A percentile compares a stretch with the other conserved stretches of the same genome.
Evolutionary conservation across 352 stramenopile genomes (phyloP).

Genomic region (Phytopythium chamaehyphon): DNA sequence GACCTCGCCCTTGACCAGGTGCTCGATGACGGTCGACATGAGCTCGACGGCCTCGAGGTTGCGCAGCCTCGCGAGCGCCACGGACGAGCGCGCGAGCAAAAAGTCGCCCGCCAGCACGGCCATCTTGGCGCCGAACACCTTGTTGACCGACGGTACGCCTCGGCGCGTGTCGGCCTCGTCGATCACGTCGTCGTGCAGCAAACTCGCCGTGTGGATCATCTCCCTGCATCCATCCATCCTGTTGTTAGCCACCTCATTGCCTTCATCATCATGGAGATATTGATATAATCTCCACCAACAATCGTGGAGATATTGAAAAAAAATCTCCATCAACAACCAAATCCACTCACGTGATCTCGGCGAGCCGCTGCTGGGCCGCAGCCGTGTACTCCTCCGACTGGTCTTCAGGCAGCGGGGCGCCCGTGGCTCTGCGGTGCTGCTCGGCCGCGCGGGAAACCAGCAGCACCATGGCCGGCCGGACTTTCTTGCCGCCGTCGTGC

Average conservation of each 20-base stretch:
- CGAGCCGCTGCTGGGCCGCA: slow-evolving; percentile 70
- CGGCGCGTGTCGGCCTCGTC: slow-evolving; percentile 96
- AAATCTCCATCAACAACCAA: no score
- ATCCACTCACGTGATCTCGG: slow-evolving; percentile 76
- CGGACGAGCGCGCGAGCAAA: slow-evolving; percentile 94
- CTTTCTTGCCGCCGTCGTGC: slow-evolving; percentile 96
- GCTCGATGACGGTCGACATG: slow-evolving; percentile 98
- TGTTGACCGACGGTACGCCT: slow-evolving; percentile 93
- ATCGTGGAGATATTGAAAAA: background rate
- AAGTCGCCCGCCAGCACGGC: slow-evolving; percentile 98
- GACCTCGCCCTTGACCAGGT: slow-evolving; percentile 98
- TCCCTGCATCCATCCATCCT: slow-evolving; percentile 77
- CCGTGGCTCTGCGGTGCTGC: slow-evolving; percentile 52
- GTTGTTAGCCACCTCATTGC: no score
- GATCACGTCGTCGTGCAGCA: slow-evolving; percentile 99
- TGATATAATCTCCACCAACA: no score
- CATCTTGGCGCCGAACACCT: slow-evolving; percentile 98
- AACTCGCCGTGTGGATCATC: slow-evolving; percentile 98
- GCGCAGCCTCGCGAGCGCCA: slow-evolving; percentile 93
- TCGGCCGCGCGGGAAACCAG: slow-evolving; percentile 92
- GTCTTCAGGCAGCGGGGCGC: slow-evolving; percentile 29
- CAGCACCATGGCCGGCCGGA: slow-evolving; percentile 97
- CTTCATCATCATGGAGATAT: no score
- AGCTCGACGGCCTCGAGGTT: slow-evolving; percentile 96
- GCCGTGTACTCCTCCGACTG: slow-evolving; percentile 76